These are phyloP conservation scores for Thymus mandschuricus DNA, from an alignment of 257 asterid genomes.

Conservation along the genomic window DNA sequence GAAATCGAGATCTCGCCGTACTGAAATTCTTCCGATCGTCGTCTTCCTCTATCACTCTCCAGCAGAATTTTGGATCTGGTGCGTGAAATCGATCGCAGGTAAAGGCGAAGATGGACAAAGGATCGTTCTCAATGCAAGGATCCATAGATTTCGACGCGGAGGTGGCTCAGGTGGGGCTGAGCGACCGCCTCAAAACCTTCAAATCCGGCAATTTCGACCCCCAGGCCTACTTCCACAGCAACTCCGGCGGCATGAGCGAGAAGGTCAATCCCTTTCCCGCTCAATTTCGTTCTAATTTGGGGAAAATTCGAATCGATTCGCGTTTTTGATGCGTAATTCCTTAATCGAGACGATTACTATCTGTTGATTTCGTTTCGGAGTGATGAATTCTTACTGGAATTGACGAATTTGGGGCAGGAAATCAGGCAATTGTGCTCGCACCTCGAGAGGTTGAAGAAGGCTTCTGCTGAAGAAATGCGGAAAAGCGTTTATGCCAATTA, in stretches of 20 bases:
- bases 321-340: not conserved
- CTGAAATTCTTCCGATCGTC: not conserved
- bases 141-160: conserved; percentile 67
- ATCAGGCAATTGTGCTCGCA: conserved; percentile 74
- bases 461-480: conserved; percentile 97
- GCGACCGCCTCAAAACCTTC: conserved; percentile 78
- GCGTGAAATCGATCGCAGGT: not conserved
- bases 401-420: conserved; percentile 53
- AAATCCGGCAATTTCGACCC: conserved; percentile 67
- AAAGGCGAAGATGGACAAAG: conserved; percentile 41
- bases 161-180: conserved; percentile 54
- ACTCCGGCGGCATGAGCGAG: conserved; percentile 72
- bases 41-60: not conserved
- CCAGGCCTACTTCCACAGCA: conserved; percentile 51
- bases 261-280: conserved; percentile 45
- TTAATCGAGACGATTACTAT: not conserved
- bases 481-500: conserved; percentile 91
- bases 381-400: not conserved
- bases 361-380: not conserved
- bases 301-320: not conserved
- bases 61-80: not conserved
- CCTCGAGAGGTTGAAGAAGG: conserved; percentile 79
- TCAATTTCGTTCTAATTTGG: not conserved
- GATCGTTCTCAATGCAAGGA: conserved; percentile 58
- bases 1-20: not conserved